These are phyloP conservation scores for Phascolomyces articulosus DNA, from an alignment of 371 early-diverging fungal genomes.

Conservation along the genomic window DNA sequence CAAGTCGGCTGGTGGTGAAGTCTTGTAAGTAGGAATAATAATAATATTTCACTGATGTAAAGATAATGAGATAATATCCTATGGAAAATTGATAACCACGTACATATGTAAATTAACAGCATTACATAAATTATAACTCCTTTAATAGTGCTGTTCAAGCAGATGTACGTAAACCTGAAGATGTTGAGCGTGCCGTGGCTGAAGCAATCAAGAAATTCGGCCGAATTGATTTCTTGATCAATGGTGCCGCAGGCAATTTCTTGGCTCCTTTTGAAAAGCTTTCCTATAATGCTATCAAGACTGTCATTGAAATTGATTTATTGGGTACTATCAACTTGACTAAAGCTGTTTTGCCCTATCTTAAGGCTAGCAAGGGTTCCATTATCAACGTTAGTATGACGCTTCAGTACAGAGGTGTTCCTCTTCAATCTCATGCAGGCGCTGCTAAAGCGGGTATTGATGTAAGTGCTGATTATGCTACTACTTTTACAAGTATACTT, in stretches of 20 bases:
- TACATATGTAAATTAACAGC: too few species aligned
- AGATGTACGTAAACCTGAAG: slow-evolving; percentile 68
- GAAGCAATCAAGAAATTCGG: slow-evolving; percentile 66
- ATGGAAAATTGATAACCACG: too few species aligned
- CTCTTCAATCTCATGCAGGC: slow-evolving; percentile 55
- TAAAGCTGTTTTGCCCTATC: slow-evolving; percentile 71
- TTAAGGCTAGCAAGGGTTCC: slow-evolving; percentile 69
- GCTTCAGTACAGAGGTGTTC: slow-evolving; percentile 63
- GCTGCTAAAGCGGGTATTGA: slow-evolving; percentile 51
- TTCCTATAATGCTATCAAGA: slow-evolving; percentile 75
- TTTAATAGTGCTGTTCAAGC: slow-evolving; percentile 60
- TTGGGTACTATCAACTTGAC: slow-evolving; percentile 71
- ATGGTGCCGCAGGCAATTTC: slow-evolving; percentile 82
- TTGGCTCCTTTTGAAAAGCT: slow-evolving; percentile 67
- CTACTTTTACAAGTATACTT: too few species aligned
- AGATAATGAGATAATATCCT: too few species aligned
- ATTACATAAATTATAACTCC: too few species aligned
- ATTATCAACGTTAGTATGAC: slow-evolving; percentile 74
- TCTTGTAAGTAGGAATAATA: slow-evolving; percentile 47
- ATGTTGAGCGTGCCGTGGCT: slow-evolving; percentile 65
- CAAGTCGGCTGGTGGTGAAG: slow-evolving; percentile 56
- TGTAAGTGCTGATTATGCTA: too few species aligned
- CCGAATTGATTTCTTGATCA: slow-evolving; percentile 65
- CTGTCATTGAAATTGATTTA: slow-evolving; percentile 58
- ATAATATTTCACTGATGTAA: too few species aligned